Conservation (phyloP, 441 rosid species). For the Euphorbia celastroides region DNA sequence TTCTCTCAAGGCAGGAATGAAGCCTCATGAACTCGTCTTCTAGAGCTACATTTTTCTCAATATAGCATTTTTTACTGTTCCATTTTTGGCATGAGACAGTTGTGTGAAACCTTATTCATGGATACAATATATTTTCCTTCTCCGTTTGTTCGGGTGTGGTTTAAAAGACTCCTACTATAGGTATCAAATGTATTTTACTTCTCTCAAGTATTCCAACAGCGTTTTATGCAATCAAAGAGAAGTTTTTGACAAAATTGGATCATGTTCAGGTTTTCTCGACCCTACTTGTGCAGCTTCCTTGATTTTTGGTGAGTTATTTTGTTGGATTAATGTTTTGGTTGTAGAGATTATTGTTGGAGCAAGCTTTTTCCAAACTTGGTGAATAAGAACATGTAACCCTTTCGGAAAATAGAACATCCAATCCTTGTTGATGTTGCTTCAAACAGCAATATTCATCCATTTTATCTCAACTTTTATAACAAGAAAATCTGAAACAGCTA, state of each 20-base stretch:
- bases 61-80: slow-evolving; percentile 9
- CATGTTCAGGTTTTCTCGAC: too few relatives aligned
- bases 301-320: too few relatives aligned
- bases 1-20: slow-evolving; percentile 51
- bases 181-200: slow-evolving; percentile 1
- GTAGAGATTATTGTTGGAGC: too few relatives aligned
- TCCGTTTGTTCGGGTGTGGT: background rate
- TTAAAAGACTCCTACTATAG: background rate
- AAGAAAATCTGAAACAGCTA: background rate
- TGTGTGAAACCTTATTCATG: slow-evolving; percentile 16
- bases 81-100: slow-evolving; percentile 19
- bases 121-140: slow-evolving; percentile 15
- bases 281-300: too few relatives aligned
- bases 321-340: too few relatives aligned
- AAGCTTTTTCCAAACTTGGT: too few relatives aligned
- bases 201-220: background rate
- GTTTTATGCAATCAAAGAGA: too few relatives aligned
- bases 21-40: slow-evolving; percentile 51
- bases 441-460: too few relatives aligned
- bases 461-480: too few relatives aligned
- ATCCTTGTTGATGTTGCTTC: background rate
- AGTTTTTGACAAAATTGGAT: too few relatives aligned
- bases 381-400: too few relatives aligned
- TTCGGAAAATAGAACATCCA: too few relatives aligned
- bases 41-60: slow-evolving; percentile 17